Conservation (phyloP, 257 asterid species). For the Forsythia suspensa region DNA sequence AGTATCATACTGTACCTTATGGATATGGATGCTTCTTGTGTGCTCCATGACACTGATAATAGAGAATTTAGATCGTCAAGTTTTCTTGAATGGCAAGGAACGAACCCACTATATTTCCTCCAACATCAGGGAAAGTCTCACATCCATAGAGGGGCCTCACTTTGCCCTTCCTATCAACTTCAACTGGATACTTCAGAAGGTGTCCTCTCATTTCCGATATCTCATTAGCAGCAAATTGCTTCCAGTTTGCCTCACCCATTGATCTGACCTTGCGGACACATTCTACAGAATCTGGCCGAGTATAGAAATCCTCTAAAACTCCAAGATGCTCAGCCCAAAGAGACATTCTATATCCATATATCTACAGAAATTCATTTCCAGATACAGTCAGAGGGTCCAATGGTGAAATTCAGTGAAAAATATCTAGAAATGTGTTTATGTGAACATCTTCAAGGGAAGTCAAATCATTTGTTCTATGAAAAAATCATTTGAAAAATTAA, state of each 20-base stretch:
- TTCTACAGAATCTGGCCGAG: conserved; percentile 79
- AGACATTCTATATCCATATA: conserved; percentile 93
- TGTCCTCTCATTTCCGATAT: conserved; percentile 87
- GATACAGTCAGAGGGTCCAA: not conserved
- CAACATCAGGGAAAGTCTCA: conserved; percentile 90
- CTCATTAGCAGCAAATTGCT: conserved; percentile 62
- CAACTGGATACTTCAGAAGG: conserved; percentile 88
- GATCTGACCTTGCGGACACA: conserved; percentile 79
- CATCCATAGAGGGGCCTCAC: conserved; percentile 72
- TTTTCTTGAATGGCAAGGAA: conserved; percentile 90
- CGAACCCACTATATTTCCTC: conserved; percentile 82
- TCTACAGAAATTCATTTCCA: conserved; percentile 41
- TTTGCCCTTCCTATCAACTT: conserved; percentile 74
- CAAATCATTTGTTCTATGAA: not conserved
- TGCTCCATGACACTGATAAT: not conserved
- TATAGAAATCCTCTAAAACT: conserved; percentile 75
- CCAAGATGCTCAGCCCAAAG: conserved; percentile 99
- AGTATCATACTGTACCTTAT: not conserved
- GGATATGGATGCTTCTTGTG: not conserved
- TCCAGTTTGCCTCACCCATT: conserved; percentile 86
- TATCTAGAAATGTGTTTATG: too few species aligned
- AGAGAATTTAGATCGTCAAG: conserved; percentile 58
- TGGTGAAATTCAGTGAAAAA: not conserved
- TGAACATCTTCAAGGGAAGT: not conserved
- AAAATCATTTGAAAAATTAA: not conserved